Evolutionary conservation across 495 filamentous ascomycete genomes (phyloP).

Genomic region (Parathielavia hyrcaniae): DNA sequence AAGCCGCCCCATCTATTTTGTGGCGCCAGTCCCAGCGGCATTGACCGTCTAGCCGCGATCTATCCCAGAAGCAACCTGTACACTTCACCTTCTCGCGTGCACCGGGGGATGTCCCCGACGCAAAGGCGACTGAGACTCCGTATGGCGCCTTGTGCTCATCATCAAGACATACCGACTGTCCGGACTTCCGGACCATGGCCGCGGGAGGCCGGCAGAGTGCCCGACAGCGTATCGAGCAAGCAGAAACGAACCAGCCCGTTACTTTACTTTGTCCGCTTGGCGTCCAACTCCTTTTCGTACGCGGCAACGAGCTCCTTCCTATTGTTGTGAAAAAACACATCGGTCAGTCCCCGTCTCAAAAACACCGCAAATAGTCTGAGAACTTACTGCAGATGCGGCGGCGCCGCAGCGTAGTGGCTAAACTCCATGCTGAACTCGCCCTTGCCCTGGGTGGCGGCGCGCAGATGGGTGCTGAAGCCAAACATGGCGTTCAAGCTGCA

Average conservation of each 20-base stretch:
- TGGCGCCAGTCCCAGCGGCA: conserved; percentile 5
- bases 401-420: conserved; percentile 83
- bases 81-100: neutral
- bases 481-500: conserved; percentile 96
- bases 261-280: conserved; percentile 51
- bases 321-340: conserved; percentile 8
- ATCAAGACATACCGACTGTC: neutral
- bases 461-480: conserved; percentile 82
- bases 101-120: neutral
- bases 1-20: conserved; percentile 4
- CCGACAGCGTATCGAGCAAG: neutral
- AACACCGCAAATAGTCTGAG: neutral
- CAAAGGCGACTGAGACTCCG: neutral
- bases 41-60: conserved; percentile 11
- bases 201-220: neutral
- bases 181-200: no score
- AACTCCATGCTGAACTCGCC: conserved; percentile 99
- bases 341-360: neutral
- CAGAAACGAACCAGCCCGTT: neutral
- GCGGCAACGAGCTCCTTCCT: conserved; percentile 85
- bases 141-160: neutral
- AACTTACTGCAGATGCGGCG: conserved; percentile 81
- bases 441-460: conserved; percentile 95
- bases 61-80: conserved; percentile 6
- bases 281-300: conserved; percentile 77